Evolutionary conservation across 139 green algal genomes (phyloP), one percentile per base, ranked within the genome.

Genomic region (Axilococcus clingmanii): DNA sequence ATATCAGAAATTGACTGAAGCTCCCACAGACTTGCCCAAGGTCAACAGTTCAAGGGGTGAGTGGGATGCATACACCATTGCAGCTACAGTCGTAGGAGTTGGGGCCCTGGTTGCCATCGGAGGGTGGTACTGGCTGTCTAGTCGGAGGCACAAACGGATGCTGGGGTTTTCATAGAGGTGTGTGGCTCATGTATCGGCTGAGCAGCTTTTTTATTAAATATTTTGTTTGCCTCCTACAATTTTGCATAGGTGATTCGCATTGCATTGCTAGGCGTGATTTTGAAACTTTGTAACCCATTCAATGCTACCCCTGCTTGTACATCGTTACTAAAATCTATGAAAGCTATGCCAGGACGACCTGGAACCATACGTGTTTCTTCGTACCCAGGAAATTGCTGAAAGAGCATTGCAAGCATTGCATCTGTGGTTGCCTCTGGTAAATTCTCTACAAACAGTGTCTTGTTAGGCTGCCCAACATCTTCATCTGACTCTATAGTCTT

Each of bases 341-440:
- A 99, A 0, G 87, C 86, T 48, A 99, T 97, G 48, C 91, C 91
- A 0, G 91, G 91, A 29, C 80, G 80, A 23, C 73, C 78, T 22
- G 91, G 81, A 38, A 97, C 81, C 84, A 95, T 88, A 9, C 75
- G 34, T 38, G 87, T 82, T 63, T 97, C 85, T 59, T 76, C 72
- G 71, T 89, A 97, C 17, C 91, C 63, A 12, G 82, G 81, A 65
- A 92, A 97, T 66, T 99, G 89, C 65, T 91, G 59, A 76, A 99
- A 97, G 3, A 99, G 78, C 76, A 94, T 81, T 17, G 61, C 49
- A 5, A 99, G 72, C 89, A 97, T 97, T 34, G 64, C 45, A 8
- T 73, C 72, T 15, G 63, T 99, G 41, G 80, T 91, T 15, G 79
- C 78, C 53, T 84, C 64, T 3, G 91, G 91, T 45, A 99, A 69